Percentiles rank a stretch among this genome's conserved stretches.
These are phyloP conservation scores for Cinchona pubescens DNA, from an alignment of 257 asterid species.

Conservation along the genomic window DNA sequence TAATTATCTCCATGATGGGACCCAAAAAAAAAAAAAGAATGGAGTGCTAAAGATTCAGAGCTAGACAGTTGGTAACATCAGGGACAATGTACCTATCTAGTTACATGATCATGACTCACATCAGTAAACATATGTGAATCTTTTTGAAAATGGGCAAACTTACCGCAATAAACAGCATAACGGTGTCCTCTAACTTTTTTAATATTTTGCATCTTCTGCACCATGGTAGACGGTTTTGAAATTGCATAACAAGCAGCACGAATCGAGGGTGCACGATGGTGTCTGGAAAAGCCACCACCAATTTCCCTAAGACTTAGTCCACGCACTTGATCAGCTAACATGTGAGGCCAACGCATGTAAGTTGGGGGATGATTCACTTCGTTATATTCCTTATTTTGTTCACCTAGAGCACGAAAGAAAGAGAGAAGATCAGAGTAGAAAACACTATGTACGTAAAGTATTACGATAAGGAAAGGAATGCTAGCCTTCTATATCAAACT, in stretches of 20 bases:
- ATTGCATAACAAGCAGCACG: constrained; percentile 93
- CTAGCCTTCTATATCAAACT: no score
- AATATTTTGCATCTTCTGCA: constrained; percentile 82
- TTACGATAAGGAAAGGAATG: not conserved
- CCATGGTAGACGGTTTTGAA: constrained; percentile 93
- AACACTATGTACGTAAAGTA: constrained; percentile 15
- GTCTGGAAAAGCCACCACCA: constrained; percentile 92
- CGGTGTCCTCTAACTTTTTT: constrained; percentile 84
- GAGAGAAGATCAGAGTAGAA: constrained; percentile 22
- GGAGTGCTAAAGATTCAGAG: not conserved
- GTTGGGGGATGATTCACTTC: constrained; percentile 51
- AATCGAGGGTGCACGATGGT: constrained; percentile 86
- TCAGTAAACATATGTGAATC: not conserved
- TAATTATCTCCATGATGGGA: not conserved
- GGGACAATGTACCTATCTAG: not conserved
- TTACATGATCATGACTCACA: not conserved
- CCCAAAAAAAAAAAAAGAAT: not conserved
- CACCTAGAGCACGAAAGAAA: constrained; percentile 55
- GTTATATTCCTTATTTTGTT: constrained; percentile 40
- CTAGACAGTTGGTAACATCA: not conserved
- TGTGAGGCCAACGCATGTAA: constrained; percentile 94
- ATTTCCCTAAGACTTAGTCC: constrained; percentile 86
- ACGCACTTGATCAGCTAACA: constrained; percentile 81
- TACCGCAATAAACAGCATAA: constrained; percentile 94
- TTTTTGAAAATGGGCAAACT: constrained; percentile 2